Evolutionary conservation across 768 basidiomycete genomes (phyloP).

Genomic region (Termitomyces sp.): DNA sequence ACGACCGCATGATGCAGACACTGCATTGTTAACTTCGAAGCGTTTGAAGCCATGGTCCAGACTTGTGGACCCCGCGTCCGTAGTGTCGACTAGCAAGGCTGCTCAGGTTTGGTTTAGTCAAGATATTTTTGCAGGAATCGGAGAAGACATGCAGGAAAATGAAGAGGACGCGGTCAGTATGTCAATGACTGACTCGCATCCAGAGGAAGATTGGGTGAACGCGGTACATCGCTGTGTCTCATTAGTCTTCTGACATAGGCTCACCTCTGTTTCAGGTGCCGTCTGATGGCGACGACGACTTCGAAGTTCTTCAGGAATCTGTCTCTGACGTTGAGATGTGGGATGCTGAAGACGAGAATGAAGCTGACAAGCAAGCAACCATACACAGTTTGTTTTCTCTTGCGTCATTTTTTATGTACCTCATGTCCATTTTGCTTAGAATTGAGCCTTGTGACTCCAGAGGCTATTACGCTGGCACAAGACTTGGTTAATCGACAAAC

Average conservation of each 20-base stretch:
- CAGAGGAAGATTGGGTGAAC: constrained; percentile 15
- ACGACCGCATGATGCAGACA: constrained; percentile 32
- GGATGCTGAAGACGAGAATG: constrained; percentile 75
- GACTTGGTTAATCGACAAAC: constrained; percentile 86
- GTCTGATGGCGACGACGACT: constrained; percentile 43
- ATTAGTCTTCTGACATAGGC: not conserved
- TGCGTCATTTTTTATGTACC: not conserved
- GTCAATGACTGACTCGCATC: constrained; percentile 14
- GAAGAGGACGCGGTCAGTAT: constrained; percentile 20
- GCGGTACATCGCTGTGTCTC: constrained; percentile 6
- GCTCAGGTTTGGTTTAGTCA: constrained; percentile 96
- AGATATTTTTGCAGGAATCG: constrained; percentile 73
- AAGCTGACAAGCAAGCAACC: constrained; percentile 54
- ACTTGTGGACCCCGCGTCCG: constrained; percentile 30
- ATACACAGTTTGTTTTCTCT: constrained; percentile 50
- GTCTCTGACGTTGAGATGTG: constrained; percentile 66
- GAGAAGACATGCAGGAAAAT: constrained; percentile 26
- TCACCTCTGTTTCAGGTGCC: constrained; percentile 1
- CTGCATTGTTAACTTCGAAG: constrained; percentile 31
- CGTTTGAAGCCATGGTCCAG: constrained; percentile 47
- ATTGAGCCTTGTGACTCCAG: constrained; percentile 77
- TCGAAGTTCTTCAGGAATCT: constrained; percentile 66
- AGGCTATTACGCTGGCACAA: constrained; percentile 89
- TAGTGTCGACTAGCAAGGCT: constrained; percentile 38
- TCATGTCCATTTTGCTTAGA: constrained; percentile 35